Evolutionary conservation across 176 grass and related monocot genomes (phyloP), one percentile per base, ranked within the genome.

Genomic region (Poa pratensis): DNA sequence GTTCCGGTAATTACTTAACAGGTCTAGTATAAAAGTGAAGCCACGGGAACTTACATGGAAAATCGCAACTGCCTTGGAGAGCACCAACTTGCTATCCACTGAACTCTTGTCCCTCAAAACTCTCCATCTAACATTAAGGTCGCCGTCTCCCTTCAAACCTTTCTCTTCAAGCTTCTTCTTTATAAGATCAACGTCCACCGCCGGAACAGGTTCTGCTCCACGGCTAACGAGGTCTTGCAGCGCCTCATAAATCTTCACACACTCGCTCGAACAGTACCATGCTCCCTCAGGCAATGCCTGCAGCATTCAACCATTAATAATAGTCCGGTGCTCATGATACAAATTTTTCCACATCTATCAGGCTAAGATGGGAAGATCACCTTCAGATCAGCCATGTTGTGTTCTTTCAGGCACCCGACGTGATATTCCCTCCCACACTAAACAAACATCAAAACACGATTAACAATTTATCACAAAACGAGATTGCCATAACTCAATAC

Each of bases 361-460:
- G 15, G 73, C 51, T 28, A 68, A 27, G 23, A 62, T 74, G 14
- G n/a, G 15, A 68, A 81, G 7, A 82, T 88, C 83, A 98, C 96
- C 96, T 80, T 94, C 54, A 98, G 83, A 77, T 98, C 96, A 84
- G 91, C 93, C 93, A 96, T 94, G 15, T 80, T 87, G 80, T 88
- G 85, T 57, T 98, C 96, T 88, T 84, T 98, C 78, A 98, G 77
- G 79, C 96, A 98, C 46, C 96, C 93, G 69, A 98, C 93, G 76
- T 96, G 93, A 87, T 94, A 98, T 80, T 98, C 96, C 90, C 89
- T 98, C 80, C 94, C 93, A 39, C 96, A 98, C 96, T 98, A 83
- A 46, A 81, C 48, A 88, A 93, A 90, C 69, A 80, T 69, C 17
- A 89, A 72, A 65, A 15, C 23, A 75, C 23, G 39, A 57, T 76